A percentile compares a stretch with the other conserved stretches of the same genome.
phyloP scores from a whole-genome alignment of 2,329 filamentous ascomycete species.

The Trichoderma breve region DNA sequence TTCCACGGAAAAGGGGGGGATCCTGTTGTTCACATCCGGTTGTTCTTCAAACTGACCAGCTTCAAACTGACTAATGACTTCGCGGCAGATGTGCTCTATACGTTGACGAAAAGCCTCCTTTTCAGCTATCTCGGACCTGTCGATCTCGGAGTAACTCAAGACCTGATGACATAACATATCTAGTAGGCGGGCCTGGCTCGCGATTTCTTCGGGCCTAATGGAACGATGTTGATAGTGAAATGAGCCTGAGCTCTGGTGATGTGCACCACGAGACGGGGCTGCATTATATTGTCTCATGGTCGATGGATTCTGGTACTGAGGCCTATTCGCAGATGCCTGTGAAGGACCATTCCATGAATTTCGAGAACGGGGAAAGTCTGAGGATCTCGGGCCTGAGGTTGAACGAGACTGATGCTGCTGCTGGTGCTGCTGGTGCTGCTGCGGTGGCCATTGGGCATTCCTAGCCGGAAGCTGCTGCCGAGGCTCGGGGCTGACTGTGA shows the following conservation, averaged over 20 bases:
- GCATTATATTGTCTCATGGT: slow-evolving; percentile 21
- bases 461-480: slow-evolving; percentile 33
- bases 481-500: slow-evolving; percentile 55
- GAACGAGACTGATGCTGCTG: slow-evolving; percentile 23
- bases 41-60: slow-evolving; percentile 51
- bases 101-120: slow-evolving; percentile 68
- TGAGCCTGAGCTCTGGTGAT: slow-evolving; percentile 9
- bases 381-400: slow-evolving; percentile 21
- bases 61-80: slow-evolving; percentile 56
- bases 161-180: slow-evolving; percentile 46
- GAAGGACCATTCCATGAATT: slow-evolving; percentile 27
- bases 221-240: slow-evolving; percentile 33
- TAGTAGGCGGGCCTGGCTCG: slow-evolving; percentile 48
- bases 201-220: slow-evolving; percentile 46
- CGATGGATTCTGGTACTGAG: not conserved
- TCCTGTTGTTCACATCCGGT: slow-evolving; percentile 41
- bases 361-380: slow-evolving; percentile 22
- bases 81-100: slow-evolving; percentile 64
- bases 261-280: slow-evolving; percentile 22
- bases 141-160: slow-evolving; percentile 61
- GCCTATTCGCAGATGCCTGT: slow-evolving; percentile 16
- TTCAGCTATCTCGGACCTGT: slow-evolving; percentile 58
- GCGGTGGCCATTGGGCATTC: slow-evolving; percentile 22
- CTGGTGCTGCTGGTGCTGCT: slow-evolving; percentile 5
- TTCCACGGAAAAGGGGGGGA: slow-evolving; percentile 57